A percentile compares a stretch with the other conserved stretches of the same genome.
These are phyloP conservation scores for Xerocomus amazonicus DNA, from an alignment of 1,284 basidiomycete genomes.

Conservation along the genomic window DNA sequence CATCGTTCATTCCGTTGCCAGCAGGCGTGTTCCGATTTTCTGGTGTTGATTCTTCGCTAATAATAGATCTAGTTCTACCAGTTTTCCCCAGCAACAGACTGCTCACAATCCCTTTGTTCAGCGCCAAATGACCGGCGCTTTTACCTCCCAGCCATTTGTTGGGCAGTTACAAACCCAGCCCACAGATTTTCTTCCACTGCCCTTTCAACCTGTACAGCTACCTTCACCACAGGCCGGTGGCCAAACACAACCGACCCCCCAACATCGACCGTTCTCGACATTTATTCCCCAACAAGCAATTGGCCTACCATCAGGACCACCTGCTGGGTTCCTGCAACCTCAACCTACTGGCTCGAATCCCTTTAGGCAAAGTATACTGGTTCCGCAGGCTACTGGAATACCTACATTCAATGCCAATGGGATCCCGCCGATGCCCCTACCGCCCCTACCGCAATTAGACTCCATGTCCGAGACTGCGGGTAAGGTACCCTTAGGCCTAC, in stretches of 20 bases:
- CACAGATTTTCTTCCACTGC: constrained; percentile 57
- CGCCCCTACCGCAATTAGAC: constrained; percentile 6
- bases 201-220: constrained; percentile 33
- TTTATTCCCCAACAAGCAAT: constrained; percentile 47
- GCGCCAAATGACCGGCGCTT: constrained; percentile 48
- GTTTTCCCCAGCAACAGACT: constrained; percentile 61
- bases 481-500: constrained; percentile 6
- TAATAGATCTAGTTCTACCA: constrained; percentile 42
- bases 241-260: constrained; percentile 34
- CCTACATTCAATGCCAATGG: constrained; percentile 71
- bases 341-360: constrained; percentile 39
- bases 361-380: constrained; percentile 38
- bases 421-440: constrained; percentile 13
- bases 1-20: constrained; percentile 66
- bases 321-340: constrained; percentile 41
- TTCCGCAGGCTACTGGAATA: constrained; percentile 67
- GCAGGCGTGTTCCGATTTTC: constrained; percentile 41
- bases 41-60: constrained; percentile 9
- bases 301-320: constrained; percentile 8
- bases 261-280: constrained; percentile 54
- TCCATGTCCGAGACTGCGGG: constrained; percentile 11
- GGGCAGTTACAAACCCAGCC: constrained; percentile 49
- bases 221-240: constrained; percentile 33
- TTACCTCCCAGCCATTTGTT: constrained; percentile 37
- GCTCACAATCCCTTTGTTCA: constrained; percentile 79